Evolutionary conservation across 1,284 basidiomycete species (phyloP).

Genomic region (Puccinia novopanici): DNA sequence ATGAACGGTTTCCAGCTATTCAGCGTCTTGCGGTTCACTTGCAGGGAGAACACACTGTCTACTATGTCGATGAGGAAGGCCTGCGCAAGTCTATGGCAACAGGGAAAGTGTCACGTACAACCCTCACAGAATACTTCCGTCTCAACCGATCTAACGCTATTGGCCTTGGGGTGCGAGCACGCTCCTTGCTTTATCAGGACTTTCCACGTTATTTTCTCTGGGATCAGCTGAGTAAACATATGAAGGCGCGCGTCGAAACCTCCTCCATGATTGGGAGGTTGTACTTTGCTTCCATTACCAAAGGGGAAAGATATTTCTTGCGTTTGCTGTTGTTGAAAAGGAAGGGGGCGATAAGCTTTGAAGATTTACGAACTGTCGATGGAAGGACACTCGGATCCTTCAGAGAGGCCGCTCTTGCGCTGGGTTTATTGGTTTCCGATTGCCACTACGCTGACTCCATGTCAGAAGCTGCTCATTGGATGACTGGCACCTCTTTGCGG

Average conservation of each 20-base stretch:
- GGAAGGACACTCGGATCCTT: neutral
- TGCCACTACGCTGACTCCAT: conserved; percentile 2
- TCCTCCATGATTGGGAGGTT: neutral
- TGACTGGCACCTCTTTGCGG: too few species aligned
- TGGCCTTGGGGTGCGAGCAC: neutral
- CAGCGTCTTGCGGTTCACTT: neutral
- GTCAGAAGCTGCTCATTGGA: neutral
- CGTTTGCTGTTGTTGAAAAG: neutral
- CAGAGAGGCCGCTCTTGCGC: neutral
- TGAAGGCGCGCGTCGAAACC: neutral
- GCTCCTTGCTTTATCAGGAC: neutral
- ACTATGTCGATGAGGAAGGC: neutral
- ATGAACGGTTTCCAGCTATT: neutral
- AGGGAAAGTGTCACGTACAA: neutral
- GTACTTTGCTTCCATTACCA: neutral
- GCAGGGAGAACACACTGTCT: neutral
- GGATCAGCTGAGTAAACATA: neutral
- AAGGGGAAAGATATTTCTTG: conserved; percentile 1
- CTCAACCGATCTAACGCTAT: neutral
- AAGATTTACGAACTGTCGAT: neutral
- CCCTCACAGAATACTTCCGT: neutral
- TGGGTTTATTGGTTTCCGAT: conserved; percentile 8
- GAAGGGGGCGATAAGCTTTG: neutral
- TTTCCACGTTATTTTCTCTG: neutral
- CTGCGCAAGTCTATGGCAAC: neutral